Conservation (phyloP, 1,139 yeast species). For the Ogataea hybrid region DNA sequence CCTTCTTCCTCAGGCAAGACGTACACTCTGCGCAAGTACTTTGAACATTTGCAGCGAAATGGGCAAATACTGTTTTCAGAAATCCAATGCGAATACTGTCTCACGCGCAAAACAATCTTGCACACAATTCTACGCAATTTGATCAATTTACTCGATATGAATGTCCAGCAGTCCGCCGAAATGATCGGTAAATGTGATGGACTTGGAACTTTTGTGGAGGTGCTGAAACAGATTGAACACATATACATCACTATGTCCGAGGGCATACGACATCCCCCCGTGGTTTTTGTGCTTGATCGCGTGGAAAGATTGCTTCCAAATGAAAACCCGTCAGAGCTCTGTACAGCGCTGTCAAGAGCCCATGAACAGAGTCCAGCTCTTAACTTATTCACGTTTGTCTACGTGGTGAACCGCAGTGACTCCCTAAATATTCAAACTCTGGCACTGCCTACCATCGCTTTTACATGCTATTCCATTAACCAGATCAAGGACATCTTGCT, state of each 20-base stretch:
- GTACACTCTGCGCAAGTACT: conserved; percentile 19
- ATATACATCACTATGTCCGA: neutral
- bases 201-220: conserved; percentile 24
- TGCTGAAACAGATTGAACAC: conserved; percentile 22
- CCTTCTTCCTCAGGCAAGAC: conserved; percentile 32
- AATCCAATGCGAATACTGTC: conserved; percentile 29
- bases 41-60: conserved; percentile 9
- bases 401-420: conserved; percentile 27
- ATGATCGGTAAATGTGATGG: conserved; percentile 23
- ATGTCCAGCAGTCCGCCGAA: conserved; percentile 9
- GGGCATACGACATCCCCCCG: neutral
- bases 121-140: conserved; percentile 21
- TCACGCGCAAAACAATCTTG: conserved; percentile 23
- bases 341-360: conserved; percentile 24
- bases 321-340: conserved; percentile 26
- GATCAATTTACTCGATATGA: conserved; percentile 12
- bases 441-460: conserved; percentile 25
- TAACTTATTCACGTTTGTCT: conserved; percentile 22
- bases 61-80: conserved; percentile 10
- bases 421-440: conserved; percentile 24
- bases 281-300: conserved; percentile 28
- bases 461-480: conserved; percentile 20
- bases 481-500: conserved; percentile 25
- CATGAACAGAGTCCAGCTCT: conserved; percentile 27
- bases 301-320: conserved; percentile 24